Conservation (phyloP, 78 protist species). For the Dictyostelium capitatum region DNA sequence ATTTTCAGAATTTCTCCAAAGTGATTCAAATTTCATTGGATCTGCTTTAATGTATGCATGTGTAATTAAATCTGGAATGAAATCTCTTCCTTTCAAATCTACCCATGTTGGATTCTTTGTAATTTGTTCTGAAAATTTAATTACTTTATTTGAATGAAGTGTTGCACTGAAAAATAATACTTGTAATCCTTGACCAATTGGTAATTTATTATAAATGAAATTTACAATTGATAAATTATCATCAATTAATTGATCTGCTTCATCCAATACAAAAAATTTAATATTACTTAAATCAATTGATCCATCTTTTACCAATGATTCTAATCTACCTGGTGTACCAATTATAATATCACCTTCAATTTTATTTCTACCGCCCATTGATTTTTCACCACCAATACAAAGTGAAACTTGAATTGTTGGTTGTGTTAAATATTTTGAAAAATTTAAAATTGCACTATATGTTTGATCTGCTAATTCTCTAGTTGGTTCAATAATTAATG, state of each 20-base stretch:
- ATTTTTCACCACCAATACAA: conserved; percentile 82
- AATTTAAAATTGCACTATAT: conserved; percentile 43
- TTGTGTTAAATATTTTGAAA: conserved; percentile 34
- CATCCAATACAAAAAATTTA: conserved; percentile 92
- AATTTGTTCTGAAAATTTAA: conserved; percentile 58
- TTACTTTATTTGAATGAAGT: conserved; percentile 85
- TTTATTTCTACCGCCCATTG: conserved; percentile 13
- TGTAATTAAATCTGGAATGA: conserved; percentile 87
- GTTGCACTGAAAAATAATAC: conserved; percentile 92
- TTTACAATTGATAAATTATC: conserved; percentile 47
- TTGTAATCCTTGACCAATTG: conserved; percentile 48
- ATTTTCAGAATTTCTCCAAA: conserved; percentile 28
- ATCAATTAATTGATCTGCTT: conserved; percentile 89
- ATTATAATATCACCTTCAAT: conserved; percentile 90
- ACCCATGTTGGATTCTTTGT: conserved; percentile 91
- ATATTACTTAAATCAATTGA: conserved; percentile 38
- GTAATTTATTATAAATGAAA: conserved; percentile 46
- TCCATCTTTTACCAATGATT: conserved; percentile 66
- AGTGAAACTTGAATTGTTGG: conserved; percentile 71
- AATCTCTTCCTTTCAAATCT: conserved; percentile 93
- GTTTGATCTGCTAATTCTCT: conserved; percentile 91
- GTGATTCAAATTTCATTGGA: conserved; percentile 29
- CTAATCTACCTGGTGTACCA: conserved; percentile 91
- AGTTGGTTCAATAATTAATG: conserved; percentile 91
- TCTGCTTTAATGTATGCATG: conserved; percentile 64